Conservation (phyloP, 306 rosid genomes). For the Cucurbita ficifolia region DNA sequence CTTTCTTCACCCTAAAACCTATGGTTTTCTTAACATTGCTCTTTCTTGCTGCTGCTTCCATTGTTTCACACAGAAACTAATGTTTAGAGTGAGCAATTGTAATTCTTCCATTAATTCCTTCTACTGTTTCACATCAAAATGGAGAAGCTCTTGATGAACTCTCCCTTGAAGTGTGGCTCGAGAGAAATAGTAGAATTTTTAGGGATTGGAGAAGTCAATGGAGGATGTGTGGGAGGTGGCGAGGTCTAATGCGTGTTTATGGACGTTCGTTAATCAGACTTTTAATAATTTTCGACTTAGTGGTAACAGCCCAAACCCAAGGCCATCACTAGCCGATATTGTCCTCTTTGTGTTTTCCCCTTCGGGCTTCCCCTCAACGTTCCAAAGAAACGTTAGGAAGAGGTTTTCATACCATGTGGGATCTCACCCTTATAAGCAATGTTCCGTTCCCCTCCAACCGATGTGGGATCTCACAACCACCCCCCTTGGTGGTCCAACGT, state of each 20-base stretch:
- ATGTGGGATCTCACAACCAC: no score
- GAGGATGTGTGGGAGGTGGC: not conserved
- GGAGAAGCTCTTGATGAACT: not conserved
- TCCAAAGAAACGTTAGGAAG: no score
- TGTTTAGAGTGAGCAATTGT: no score
- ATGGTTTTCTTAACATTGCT: not conserved
- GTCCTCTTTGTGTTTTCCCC: no score
- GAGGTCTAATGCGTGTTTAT: not conserved
- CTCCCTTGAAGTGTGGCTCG: not conserved
- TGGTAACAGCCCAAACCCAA: no score
- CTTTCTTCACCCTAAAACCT: not conserved
- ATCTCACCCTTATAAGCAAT: no score
- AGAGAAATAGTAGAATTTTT: not conserved
- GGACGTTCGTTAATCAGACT: not conserved
- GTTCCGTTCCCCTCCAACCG: no score
- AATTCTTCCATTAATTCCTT: not conserved
- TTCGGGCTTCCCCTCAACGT: no score
- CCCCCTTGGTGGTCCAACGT: no score
- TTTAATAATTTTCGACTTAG: not conserved
- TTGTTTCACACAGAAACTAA: not conserved
- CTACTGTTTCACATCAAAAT: not conserved
- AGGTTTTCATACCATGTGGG: no score
- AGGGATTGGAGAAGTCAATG: no score
- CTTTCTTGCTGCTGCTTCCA: not conserved
- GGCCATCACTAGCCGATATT: no score